Evolutionary conservation across 768 basidiomycete species (phyloP), one percentile per base, ranked within the genome.

Genomic region (Termitomyces titanicus): DNA sequence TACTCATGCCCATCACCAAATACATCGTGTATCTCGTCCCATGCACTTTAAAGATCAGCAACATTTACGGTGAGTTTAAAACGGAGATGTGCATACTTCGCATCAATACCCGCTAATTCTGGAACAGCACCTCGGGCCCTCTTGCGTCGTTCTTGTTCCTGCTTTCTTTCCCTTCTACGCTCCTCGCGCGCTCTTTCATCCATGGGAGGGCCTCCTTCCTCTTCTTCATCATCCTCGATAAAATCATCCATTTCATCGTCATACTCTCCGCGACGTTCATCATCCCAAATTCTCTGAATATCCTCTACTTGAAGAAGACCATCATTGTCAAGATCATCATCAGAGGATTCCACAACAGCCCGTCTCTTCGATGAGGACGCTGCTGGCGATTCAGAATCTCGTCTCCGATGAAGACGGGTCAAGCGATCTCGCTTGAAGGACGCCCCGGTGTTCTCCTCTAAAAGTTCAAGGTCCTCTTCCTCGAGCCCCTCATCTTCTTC

Each of bases 1-100:
- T 96, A 99, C 61, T 98, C 95, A 63, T 89, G 86, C 7, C 97
- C 97, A 60, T 95, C 91, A 33, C 97, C 97, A 61, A 99, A 99
- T 1, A 98, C 92, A 55, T 93, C 95, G 58, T 90, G 88, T 25
- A 98, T 89, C 72, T 98, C 97, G 45, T 91, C 88, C 93, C 94
- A 97, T 25, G 93, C 88, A 64, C 93, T 96, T 61, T 58, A 58
- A 54, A 5, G 56, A 56, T 31, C 43, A 50, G 17, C 27, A 52
- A 49, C 43, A 35, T 25, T 35, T n/a, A 39, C 40, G 18, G 47
- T 43, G 55, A 29, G 17, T n/a, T n/a, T 44, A 40, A 38, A 22
- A 48, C 47, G 37, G 40, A 54, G 17, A 24, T 31, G 12, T 13
- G 79, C 90, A 72, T 67, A 92, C 93, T 79, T 86, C 40, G 88